Evolutionary conservation across 768 basidiomycete genomes (phyloP).

Genomic region (Phlebiopsis flavidoalba): DNA sequence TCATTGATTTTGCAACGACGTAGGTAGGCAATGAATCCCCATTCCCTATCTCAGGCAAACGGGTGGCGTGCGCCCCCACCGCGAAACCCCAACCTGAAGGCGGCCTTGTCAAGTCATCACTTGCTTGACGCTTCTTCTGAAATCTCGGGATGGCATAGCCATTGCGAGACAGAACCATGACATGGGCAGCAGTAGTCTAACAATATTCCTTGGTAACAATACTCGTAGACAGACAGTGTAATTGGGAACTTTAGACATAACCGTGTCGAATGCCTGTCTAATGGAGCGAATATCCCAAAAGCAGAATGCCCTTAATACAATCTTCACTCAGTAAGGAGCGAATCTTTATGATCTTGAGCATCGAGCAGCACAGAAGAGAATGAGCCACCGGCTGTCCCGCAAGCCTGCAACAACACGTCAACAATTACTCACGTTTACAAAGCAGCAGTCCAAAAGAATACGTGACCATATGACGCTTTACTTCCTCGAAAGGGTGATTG

Average conservation of each 20-base stretch:
- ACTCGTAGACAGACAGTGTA: constrained; percentile 24
- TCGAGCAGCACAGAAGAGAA: not conserved
- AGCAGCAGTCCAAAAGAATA: not conserved
- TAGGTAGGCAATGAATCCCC: constrained; percentile 22
- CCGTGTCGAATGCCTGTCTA: not conserved
- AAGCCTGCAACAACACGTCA: constrained; percentile 58
- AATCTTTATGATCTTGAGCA: not conserved
- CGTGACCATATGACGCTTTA: constrained; percentile 2
- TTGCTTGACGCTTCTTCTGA: constrained; percentile 14
- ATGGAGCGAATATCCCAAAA: not conserved
- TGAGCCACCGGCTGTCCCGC: constrained; percentile 52
- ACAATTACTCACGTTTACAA: constrained; percentile 42
- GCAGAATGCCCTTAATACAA: not conserved
- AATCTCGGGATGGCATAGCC: constrained; percentile 14
- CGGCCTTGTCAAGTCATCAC: constrained; percentile 11
- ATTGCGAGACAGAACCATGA: constrained; percentile 13
- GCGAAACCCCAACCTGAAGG: no score
- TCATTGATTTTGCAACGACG: constrained; percentile 18
- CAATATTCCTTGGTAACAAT: no score
- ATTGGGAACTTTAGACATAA: constrained; percentile 13
- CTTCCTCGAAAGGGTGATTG: constrained; percentile 5
- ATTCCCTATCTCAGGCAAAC: constrained; percentile 20
- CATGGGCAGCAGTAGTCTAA: not conserved
- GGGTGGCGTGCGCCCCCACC: no score
- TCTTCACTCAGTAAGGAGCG: not conserved